Conservation (phyloP, 306 rosid genomes). For the Dalbergia cultrata region DNA sequence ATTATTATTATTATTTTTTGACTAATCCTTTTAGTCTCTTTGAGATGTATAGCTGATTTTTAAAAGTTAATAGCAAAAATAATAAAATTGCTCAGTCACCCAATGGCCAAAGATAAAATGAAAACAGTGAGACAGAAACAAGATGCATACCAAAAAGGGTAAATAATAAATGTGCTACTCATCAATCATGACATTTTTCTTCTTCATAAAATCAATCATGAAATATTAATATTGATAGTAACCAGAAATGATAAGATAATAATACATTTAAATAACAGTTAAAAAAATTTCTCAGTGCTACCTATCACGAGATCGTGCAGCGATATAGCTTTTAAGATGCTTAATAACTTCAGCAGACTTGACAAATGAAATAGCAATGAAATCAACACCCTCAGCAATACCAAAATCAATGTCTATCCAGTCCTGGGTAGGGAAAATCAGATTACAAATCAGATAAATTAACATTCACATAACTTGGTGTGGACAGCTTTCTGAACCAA, state of each 20-base stretch:
- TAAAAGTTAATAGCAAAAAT: background rate
- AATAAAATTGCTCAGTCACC: background rate
- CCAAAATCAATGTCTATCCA: slow-evolving; percentile 99
- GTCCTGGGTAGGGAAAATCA: slow-evolving; percentile 65
- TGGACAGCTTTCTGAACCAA: slow-evolving; percentile 9
- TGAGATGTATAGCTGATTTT: background rate
- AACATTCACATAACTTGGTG: slow-evolving; percentile 4
- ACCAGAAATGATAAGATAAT: slow-evolving; percentile 4
- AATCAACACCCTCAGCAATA: slow-evolving; percentile 95
- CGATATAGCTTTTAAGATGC: slow-evolving; percentile 96
- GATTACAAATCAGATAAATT: slow-evolving; percentile 49
- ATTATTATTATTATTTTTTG: background rate
- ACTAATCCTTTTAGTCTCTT: background rate
- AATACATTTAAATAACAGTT: background rate
- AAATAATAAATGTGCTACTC: slow-evolving; percentile 5
- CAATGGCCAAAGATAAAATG: background rate
- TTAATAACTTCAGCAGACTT: slow-evolving; percentile 99
- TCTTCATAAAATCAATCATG: background rate
- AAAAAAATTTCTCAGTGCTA: slow-evolving; percentile 41
- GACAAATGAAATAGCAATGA: slow-evolving; percentile 94
- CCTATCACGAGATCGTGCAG: slow-evolving; percentile 91
- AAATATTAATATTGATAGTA: slow-evolving; percentile 1
- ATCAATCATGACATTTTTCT: background rate
- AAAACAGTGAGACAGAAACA: background rate
- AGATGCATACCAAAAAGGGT: background rate